Evolutionary conservation across 768 basidiomycete genomes (phyloP).

Genomic region (Calocybe cyanea): DNA sequence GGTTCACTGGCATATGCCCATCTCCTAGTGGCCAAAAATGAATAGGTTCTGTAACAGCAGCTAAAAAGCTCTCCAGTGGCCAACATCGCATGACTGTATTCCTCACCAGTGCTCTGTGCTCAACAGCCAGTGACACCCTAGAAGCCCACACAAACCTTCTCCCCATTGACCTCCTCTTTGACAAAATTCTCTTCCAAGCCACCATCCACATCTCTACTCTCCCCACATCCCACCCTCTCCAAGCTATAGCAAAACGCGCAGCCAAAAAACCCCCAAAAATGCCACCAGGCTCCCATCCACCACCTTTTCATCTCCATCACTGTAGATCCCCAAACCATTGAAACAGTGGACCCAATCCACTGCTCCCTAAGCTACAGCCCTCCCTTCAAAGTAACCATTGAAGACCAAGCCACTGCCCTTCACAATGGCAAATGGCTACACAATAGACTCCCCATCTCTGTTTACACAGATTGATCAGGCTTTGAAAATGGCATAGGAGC

Average conservation of each 20-base stretch:
- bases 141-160: slow-evolving; percentile 11
- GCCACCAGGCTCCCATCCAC: too few relatives aligned
- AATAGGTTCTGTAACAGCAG: slow-evolving; percentile 1
- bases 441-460: too few relatives aligned
- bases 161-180: slow-evolving; percentile 1
- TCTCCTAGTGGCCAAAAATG: slow-evolving; percentile 4
- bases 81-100: slow-evolving; percentile 2
- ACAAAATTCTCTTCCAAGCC: not conserved
- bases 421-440: too few relatives aligned
- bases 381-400: too few relatives aligned
- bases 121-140: slow-evolving; percentile 5
- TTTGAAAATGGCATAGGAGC: too few relatives aligned
- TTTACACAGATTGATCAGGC: too few relatives aligned
- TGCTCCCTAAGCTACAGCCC: too few relatives aligned
- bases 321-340: too few relatives aligned
- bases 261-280: too few relatives aligned
- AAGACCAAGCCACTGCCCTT: too few relatives aligned
- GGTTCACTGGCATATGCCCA: not conserved
- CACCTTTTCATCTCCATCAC: too few relatives aligned
- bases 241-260: not conserved
- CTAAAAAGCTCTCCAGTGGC: slow-evolving; percentile 1
- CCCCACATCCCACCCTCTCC: slow-evolving; percentile 5
- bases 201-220: slow-evolving; percentile 4
- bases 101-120: slow-evolving; percentile 5
- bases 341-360: too few relatives aligned